Evolutionary conservation across 1,284 basidiomycete genomes (phyloP).

Genomic region (Volvariella surrecta): DNA sequence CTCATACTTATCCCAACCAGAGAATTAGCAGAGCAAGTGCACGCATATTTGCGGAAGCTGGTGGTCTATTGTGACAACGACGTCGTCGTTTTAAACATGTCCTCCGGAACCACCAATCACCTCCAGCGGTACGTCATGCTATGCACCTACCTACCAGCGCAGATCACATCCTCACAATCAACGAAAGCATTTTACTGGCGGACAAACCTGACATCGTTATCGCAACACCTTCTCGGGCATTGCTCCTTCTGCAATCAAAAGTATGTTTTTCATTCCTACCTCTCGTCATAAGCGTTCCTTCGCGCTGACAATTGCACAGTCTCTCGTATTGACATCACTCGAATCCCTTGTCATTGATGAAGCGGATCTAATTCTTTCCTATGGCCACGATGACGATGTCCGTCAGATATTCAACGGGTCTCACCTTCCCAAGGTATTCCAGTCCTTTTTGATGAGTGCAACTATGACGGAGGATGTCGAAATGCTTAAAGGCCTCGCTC

Average conservation of each 20-base stretch:
- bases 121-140: constrained; percentile 60
- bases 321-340: constrained; percentile 52
- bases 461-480: constrained; percentile 97
- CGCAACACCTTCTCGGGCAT: constrained; percentile 82
- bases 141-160: constrained; percentile 1
- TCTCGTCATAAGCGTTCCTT: constrained; percentile 4
- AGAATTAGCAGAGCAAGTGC: constrained; percentile 90
- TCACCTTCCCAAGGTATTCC: constrained; percentile 83
- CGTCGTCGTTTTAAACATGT: constrained; percentile 73
- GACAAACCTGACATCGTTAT: constrained; percentile 92
- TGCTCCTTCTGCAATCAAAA: constrained; percentile 77
- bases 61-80: constrained; percentile 73
- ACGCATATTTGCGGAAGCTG: constrained; percentile 60
- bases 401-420: constrained; percentile 73
- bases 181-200: constrained; percentile 62
- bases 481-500: constrained; percentile 78
- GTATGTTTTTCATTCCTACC: constrained; percentile 21
- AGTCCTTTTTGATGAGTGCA: constrained; percentile 96
- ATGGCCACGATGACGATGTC: constrained; percentile 93
- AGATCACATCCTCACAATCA: not conserved
- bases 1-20: constrained; percentile 91
- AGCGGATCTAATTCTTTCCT: constrained; percentile 95
- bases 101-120: constrained; percentile 64
- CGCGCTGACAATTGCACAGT: constrained; percentile 27
- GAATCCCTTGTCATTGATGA: constrained; percentile 96